Evolutionary conservation across 148 eudicot species (phyloP).

Genomic region (Amaranthus palmeri): DNA sequence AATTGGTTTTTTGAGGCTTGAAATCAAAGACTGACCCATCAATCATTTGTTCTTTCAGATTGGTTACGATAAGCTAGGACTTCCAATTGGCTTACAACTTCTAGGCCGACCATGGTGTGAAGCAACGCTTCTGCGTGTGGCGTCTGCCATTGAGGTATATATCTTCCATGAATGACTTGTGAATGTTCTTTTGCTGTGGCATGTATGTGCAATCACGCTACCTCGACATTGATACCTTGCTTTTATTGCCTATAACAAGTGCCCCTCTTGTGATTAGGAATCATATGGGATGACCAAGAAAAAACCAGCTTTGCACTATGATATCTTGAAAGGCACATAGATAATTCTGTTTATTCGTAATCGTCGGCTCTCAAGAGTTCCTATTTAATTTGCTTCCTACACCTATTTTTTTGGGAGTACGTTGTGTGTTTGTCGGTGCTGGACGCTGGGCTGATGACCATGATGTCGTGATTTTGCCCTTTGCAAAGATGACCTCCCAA

Average conservation of each 20-base stretch:
- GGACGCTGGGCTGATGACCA: no score
- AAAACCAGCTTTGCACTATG: constrained; percentile 57
- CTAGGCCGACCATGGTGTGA: constrained; percentile 94
- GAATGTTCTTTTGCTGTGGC: no score
- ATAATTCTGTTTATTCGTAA: background rate
- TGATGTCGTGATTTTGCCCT: no score
- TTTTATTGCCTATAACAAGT: background rate
- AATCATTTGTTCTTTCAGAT: constrained; percentile 38
- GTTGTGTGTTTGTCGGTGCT: no score
- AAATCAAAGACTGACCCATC: background rate
- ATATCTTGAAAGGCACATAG: constrained; percentile 54
- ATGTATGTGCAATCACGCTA: background rate
- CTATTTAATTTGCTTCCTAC: no score
- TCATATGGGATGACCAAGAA: constrained; percentile 52
- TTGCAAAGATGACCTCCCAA: no score
- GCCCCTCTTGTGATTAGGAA: constrained; percentile 33
- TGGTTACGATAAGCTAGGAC: constrained; percentile 91
- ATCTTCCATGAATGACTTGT: no score
- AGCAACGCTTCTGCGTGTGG: constrained; percentile 81
- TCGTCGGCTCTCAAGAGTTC: no score
- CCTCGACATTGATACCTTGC: background rate
- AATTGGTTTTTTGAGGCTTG: no score
- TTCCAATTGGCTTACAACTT: constrained; percentile 89
- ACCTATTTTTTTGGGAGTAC: no score
- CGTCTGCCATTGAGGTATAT: constrained; percentile 73